phyloP scores from a whole-genome alignment of 495 filamentous ascomycete species.

The Podospora tetraspora region DNA sequence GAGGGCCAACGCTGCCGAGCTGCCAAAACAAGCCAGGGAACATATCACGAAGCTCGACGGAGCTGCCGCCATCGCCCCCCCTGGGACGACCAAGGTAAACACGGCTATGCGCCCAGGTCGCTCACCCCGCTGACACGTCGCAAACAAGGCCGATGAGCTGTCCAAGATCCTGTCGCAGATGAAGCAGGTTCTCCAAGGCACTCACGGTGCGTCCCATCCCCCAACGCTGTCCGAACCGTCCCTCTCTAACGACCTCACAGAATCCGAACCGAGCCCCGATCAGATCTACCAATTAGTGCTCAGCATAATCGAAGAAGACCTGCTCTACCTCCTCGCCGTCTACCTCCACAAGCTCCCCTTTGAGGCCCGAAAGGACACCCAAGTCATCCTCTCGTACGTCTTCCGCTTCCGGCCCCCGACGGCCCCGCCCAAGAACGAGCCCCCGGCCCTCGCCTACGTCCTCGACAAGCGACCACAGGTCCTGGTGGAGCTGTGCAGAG shows the following conservation, averaged over 20 bases:
- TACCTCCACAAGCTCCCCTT: conserved; percentile 82
- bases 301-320: conserved; percentile 77
- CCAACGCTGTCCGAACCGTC: background rate
- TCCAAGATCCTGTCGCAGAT: conserved; percentile 73
- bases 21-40: conserved; percentile 50
- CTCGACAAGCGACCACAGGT: conserved; percentile 80
- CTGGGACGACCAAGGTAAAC: conserved; percentile 41
- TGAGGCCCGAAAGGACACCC: conserved; percentile 85
- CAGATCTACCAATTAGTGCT: conserved; percentile 75
- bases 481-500: conserved; percentile 78
- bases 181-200: conserved; percentile 79
- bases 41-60: conserved; percentile 51
- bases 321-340: conserved; percentile 74
- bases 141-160: conserved; percentile 47
- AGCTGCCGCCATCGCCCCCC: conserved; percentile 35
- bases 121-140: conserved; percentile 1
- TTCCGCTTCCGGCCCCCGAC: conserved; percentile 71
- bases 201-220: conserved; percentile 54
- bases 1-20: conserved; percentile 49
- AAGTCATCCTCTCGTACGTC: conserved; percentile 83
- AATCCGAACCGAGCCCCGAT: conserved; percentile 78
- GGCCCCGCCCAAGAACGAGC: conserved; percentile 55
- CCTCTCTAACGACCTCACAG: conserved; percentile 39
- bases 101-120: conserved; percentile 6
- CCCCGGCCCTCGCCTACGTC: conserved; percentile 77